Conservation (phyloP, 805 yeast species). For the Brettanomyces nanus region DNA sequence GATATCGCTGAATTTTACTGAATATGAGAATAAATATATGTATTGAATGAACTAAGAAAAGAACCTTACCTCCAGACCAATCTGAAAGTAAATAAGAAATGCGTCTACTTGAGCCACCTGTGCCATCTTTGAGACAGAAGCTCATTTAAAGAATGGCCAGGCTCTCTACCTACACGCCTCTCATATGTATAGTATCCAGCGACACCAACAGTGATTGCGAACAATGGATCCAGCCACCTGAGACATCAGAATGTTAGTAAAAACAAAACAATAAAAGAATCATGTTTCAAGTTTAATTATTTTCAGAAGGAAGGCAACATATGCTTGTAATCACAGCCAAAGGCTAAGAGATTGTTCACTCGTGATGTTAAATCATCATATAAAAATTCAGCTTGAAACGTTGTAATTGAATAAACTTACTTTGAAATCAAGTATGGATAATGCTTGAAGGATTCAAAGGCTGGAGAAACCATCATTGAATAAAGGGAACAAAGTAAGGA, state of each 20-base stretch:
- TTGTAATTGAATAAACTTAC: slow-evolving; percentile 16
- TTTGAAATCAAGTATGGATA: slow-evolving; percentile 39
- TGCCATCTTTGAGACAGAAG: slow-evolving; percentile 21
- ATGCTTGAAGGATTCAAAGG: slow-evolving; percentile 14
- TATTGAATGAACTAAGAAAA: not conserved
- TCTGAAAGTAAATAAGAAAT: not conserved
- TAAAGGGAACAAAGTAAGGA: slow-evolving; percentile 7
- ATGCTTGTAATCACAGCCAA: slow-evolving; percentile 7
- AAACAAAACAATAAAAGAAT: slow-evolving; percentile 1
- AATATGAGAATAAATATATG: not conserved
- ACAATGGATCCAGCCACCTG: slow-evolving; percentile 54
- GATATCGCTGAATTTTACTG: slow-evolving; percentile 1
- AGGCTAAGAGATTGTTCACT: slow-evolving; percentile 15
- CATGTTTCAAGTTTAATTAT: no score
- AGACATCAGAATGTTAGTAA: slow-evolving; percentile 7
- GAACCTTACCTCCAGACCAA: not conserved
- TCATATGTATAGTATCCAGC: slow-evolving; percentile 61
- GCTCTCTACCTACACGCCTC: slow-evolving; percentile 43
- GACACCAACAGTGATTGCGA: slow-evolving; percentile 56
- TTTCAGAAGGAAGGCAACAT: slow-evolving; percentile 11
- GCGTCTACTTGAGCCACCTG: not conserved
- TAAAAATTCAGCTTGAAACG: not conserved
- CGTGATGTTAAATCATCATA: slow-evolving; percentile 11
- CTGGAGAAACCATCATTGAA: slow-evolving; percentile 22
- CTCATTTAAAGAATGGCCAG: slow-evolving; percentile 54